phyloP scores from a whole-genome alignment of 2,329 filamentous ascomycete species.

The Boeremia lycopersici region DNA sequence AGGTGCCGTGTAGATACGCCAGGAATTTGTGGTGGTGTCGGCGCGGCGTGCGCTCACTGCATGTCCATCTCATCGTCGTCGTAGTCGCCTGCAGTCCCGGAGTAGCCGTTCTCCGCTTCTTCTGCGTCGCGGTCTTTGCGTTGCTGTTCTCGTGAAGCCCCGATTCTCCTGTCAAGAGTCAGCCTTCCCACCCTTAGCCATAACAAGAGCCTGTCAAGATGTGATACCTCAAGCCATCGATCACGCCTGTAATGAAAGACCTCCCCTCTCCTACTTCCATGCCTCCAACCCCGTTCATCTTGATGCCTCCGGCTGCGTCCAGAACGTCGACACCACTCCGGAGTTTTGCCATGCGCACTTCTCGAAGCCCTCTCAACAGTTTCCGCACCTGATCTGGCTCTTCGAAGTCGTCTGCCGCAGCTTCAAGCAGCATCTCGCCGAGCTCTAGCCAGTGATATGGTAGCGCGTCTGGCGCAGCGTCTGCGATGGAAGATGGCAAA shows the following conservation, averaged over 20 bases:
- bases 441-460: slow-evolving; percentile 97
- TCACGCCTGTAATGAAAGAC: slow-evolving; percentile 81
- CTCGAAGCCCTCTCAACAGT: slow-evolving; percentile 78
- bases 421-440: slow-evolving; percentile 82
- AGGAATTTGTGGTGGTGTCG: background rate
- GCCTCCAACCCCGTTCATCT: slow-evolving; percentile 81
- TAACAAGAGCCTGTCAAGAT: background rate
- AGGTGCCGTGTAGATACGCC: background rate
- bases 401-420: slow-evolving; percentile 81
- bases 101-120: slow-evolving; percentile 61
- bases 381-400: slow-evolving; percentile 75
- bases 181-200: background rate
- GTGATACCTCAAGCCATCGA: slow-evolving; percentile 74
- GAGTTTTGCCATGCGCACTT: slow-evolving; percentile 90
- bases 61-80: slow-evolving; percentile 58
- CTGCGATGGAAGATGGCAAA: slow-evolving; percentile 73
- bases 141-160: slow-evolving; percentile 77
- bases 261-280: slow-evolving; percentile 92
- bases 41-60: slow-evolving; percentile 27
- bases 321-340: slow-evolving; percentile 73
- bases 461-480: slow-evolving; percentile 70
- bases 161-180: slow-evolving; percentile 67
- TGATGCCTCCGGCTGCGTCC: slow-evolving; percentile 73
- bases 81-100: slow-evolving; percentile 63
- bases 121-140: slow-evolving; percentile 79